Evolutionary conservation across 176 grass and related monocot species (phyloP), one percentile per base, ranked within the genome.

Genomic region (Carex kokanica): DNA sequence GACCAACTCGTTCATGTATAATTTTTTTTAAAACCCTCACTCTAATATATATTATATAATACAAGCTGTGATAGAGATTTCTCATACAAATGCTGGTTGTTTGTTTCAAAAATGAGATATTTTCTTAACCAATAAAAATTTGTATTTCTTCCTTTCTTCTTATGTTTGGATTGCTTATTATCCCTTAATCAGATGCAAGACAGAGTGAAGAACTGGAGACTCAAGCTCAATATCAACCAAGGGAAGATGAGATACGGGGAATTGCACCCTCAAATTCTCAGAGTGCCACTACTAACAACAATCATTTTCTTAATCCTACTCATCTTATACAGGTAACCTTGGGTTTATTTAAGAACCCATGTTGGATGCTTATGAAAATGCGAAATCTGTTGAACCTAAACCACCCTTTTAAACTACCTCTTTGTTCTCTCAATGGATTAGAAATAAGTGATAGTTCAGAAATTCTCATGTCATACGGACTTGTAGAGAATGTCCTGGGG

Each of bases 321-420:
- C 90, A 91, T 72, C 71, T 90, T 74, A 90, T 93, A 66, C 92
- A 93, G 90, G 95, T 93, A 53, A 84, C 70, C 40, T 81, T 68
- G 12, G 27, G 27, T 27, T 27, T 27, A 27, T 27, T 27, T 27
- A 27, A 27, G 27, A 27, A 27, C 27, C 27, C 27, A 27, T 81
- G 49, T 21, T 45, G 20, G 47, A 20, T 84, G 3, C 66, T 36
- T 45, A 47, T 18, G 54, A 52, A 53, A 27, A 49, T 52, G 6
- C 2, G 12, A 8, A 67, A 3, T 67, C 60, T 8, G 41, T 71
- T 78, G 9, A 62, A 80, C 73, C 6, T 31, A 4, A 55, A 54
- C 15, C 20, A 74, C 43, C 70, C 21, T 2, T 25, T 1, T 74
- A 52, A 16, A 52, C 20, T 25, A 2, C 73, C 24, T 31, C 23